phyloP scores from a whole-genome alignment of 768 basidiomycete species.

The Phlebiopsis flavidoalba region DNA sequence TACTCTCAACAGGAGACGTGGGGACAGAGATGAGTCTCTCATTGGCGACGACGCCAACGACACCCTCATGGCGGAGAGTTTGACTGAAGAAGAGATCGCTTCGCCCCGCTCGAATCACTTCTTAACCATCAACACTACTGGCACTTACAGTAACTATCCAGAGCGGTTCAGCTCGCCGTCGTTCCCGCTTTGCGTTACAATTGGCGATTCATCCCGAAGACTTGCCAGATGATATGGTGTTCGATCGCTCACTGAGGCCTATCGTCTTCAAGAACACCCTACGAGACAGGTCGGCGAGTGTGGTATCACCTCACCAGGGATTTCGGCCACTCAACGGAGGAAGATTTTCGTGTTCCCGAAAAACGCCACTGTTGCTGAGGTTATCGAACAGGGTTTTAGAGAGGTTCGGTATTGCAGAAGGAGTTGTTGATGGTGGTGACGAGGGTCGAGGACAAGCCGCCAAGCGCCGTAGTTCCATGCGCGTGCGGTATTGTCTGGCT shows the following conservation, averaged over 20 bases:
- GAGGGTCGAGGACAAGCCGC: conserved; percentile 91
- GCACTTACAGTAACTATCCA: conserved; percentile 40
- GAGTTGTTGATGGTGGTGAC: conserved; percentile 98
- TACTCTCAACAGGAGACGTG: conserved; percentile 75
- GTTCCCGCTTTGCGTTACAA: conserved; percentile 79
- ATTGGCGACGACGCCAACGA: conserved; percentile 36
- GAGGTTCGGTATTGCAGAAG: conserved; percentile 90
- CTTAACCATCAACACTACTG: conserved; percentile 35
- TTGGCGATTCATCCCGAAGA: conserved; percentile 85
- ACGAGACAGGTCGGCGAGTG: conserved; percentile 72
- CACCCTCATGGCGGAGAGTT: conserved; percentile 32
- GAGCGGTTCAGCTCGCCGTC: conserved; percentile 83
- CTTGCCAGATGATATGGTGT: conserved; percentile 90
- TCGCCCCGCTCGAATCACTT: conserved; percentile 27
- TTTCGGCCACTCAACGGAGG: conserved; percentile 58
- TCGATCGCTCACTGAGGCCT: conserved; percentile 86
- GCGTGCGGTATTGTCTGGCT: conserved; percentile 80
- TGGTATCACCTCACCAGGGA: conserved; percentile 40
- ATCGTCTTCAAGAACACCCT: no score
- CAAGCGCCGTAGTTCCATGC: conserved; percentile 70
- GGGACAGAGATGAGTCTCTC: conserved; percentile 35
- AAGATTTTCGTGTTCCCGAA: conserved; percentile 91
- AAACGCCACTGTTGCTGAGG: conserved; percentile 94
- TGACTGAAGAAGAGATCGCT: conserved; percentile 23
- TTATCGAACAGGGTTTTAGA: conserved; percentile 90